phyloP scores from a whole-genome alignment of 768 basidiomycete genomes.

The Filobasidium floriforme region DNA sequence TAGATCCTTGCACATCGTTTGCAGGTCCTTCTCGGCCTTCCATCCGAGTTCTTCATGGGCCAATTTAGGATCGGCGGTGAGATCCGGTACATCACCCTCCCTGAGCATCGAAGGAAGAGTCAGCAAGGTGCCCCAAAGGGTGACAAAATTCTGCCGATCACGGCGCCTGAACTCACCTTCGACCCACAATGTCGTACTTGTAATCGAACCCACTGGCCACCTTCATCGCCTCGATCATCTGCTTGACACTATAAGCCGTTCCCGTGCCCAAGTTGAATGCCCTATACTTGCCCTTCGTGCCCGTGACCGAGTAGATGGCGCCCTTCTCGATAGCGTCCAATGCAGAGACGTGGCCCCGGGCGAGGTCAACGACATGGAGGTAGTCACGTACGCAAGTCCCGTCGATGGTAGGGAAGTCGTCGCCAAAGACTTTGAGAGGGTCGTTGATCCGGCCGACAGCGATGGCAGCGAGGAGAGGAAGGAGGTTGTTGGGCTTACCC shows the following conservation, averaged over 20 bases:
- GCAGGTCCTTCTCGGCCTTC: slow-evolving; percentile 67
- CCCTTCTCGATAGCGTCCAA: slow-evolving; percentile 63
- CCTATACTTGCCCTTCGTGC: slow-evolving; percentile 57
- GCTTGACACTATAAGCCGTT: slow-evolving; percentile 78
- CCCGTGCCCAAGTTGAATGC: slow-evolving; percentile 97
- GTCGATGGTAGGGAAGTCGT: slow-evolving; percentile 95
- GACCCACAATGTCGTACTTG: slow-evolving; percentile 79
- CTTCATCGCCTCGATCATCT: slow-evolving; percentile 91
- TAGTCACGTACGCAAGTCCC: slow-evolving; percentile 93
- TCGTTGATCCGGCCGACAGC: slow-evolving; percentile 78
- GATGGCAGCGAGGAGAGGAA: slow-evolving; percentile 90
- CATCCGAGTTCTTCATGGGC: slow-evolving; percentile 92
- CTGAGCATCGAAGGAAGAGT: slow-evolving; percentile 46
- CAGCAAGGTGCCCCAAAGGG: not conserved
- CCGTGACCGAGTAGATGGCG: slow-evolving; percentile 54
- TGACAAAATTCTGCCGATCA: no score
- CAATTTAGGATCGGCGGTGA: slow-evolving; percentile 85
- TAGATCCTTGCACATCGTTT: slow-evolving; percentile 89
- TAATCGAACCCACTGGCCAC: slow-evolving; percentile 81
- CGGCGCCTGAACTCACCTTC: slow-evolving; percentile 58
- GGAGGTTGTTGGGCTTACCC: slow-evolving; percentile 86
- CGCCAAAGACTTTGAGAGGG: slow-evolving; percentile 72
- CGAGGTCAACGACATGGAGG: slow-evolving; percentile 72
- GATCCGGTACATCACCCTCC: slow-evolving; percentile 88
- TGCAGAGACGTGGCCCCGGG: slow-evolving; percentile 85